phyloP scores from a whole-genome alignment of 768 basidiomycete genomes.

The Sarcodon aspratus region DNA sequence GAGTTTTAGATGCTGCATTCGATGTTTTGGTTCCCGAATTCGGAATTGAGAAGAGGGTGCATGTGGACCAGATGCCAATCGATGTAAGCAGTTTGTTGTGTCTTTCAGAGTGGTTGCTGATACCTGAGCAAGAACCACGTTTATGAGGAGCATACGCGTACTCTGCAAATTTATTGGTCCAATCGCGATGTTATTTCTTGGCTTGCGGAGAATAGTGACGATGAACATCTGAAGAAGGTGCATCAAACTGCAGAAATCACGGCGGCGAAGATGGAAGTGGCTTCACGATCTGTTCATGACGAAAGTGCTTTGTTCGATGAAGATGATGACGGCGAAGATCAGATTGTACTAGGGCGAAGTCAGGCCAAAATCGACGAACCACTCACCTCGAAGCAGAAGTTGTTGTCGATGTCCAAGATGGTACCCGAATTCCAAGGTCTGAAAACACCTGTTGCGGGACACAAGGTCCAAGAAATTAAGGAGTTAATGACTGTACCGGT shows the following conservation, averaged over 20 bases:
- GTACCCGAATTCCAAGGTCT: conserved; percentile 80
- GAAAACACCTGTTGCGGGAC: conserved; percentile 60
- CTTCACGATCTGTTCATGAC: conserved; percentile 74
- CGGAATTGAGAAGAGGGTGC: conserved; percentile 97
- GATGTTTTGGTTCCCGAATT: conserved; percentile 96
- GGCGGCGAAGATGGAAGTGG: conserved; percentile 84
- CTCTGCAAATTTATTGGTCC: conserved; percentile 95
- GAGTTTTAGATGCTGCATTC: conserved; percentile 95
- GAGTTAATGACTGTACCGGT: conserved; percentile 93
- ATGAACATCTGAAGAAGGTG: conserved; percentile 91
- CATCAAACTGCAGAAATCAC: conserved; percentile 89
- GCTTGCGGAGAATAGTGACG: conserved; percentile 92
- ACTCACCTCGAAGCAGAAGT: conserved; percentile 67
- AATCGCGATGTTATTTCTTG: conserved; percentile 87
- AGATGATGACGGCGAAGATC: conserved; percentile 66
- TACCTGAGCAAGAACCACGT: conserved; percentile 64
- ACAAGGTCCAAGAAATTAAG: conserved; percentile 90
- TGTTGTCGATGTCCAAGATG: conserved; percentile 64
- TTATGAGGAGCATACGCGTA: conserved; percentile 89
- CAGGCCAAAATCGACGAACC: conserved; percentile 23
- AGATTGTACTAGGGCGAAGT: conserved; percentile 64
- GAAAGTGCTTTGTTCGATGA: conserved; percentile 85
- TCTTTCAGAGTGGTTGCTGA: not conserved
- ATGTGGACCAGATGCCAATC: conserved; percentile 98
- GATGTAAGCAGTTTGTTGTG: conserved; percentile 44